Evolutionary conservation across 2,329 filamentous ascomycete species (phyloP).

Genomic region (Diaporthe ilicicola): DNA sequence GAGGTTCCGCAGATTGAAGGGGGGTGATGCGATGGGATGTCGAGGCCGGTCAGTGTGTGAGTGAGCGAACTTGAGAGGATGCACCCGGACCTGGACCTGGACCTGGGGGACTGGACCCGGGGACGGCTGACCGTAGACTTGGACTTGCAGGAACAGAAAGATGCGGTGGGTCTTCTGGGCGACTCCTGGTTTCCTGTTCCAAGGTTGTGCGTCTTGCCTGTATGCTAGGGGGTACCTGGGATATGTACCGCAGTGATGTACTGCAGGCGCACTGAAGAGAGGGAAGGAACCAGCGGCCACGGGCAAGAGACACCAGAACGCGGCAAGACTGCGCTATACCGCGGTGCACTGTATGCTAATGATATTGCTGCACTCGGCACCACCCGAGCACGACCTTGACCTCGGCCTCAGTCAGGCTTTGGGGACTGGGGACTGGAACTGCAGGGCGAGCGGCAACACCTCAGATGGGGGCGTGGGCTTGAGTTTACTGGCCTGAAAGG

Average conservation of each 20-base stretch:
- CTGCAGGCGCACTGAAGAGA: not conserved
- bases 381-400: constrained; percentile 5
- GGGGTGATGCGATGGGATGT: constrained; percentile 4
- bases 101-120: not conserved
- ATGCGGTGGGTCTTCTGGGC: constrained; percentile 1
- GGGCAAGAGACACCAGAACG: not conserved
- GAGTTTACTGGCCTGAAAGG: not conserved
- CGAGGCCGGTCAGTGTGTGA: not conserved
- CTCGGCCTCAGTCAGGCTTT: not conserved
- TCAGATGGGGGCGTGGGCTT: constrained; percentile 11
- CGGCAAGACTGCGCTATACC: not conserved
- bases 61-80: not conserved
- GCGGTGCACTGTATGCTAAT: not conserved
- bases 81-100: not conserved
- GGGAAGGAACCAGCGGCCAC: constrained; percentile 15
- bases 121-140: not conserved
- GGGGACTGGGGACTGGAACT: not conserved
- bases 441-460: not conserved
- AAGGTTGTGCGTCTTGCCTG: not conserved
- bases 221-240: not conserved
- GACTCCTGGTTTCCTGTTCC: constrained; percentile 16
- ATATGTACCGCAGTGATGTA: not conserved
- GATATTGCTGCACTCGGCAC: not conserved
- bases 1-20: constrained; percentile 9
- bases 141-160: constrained; percentile 15